phyloP scores from a whole-genome alignment of 345 rosid genomes.

The Lepidium aucheri region DNA sequence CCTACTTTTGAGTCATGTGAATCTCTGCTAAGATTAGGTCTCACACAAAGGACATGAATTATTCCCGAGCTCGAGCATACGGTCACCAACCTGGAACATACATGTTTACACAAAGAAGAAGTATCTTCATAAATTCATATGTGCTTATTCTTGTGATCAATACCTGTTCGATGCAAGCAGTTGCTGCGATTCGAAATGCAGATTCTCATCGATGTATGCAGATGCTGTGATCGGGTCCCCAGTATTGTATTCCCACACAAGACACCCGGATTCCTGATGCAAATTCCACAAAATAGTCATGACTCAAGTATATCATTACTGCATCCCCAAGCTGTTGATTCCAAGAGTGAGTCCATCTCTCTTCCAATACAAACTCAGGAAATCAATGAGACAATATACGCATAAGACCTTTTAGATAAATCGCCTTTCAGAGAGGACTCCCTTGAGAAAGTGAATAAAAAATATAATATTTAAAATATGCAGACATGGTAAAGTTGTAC shows the following conservation, averaged over 20 bases:
- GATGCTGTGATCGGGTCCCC: slow-evolving; percentile 81
- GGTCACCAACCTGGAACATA: slow-evolving; percentile 61
- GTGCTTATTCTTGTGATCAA: not conserved
- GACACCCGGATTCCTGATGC: slow-evolving; percentile 58
- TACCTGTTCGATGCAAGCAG: slow-evolving; percentile 50
- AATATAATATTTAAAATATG: not conserved
- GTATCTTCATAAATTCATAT: slow-evolving; percentile 3
- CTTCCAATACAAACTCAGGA: not conserved
- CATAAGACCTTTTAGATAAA: not conserved
- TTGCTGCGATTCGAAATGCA: slow-evolving; percentile 40
- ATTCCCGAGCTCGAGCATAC: slow-evolving; percentile 64
- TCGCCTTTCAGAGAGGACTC: not conserved
- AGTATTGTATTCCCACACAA: slow-evolving; percentile 59
- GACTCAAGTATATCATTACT: not conserved
- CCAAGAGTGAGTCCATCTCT: not conserved
- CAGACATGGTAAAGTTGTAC: not conserved
- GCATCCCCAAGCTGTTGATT: not conserved
- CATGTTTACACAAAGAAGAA: not conserved
- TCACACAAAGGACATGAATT: slow-evolving; percentile 45
- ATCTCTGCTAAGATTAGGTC: slow-evolving; percentile 14
- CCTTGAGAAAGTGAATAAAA: not conserved
- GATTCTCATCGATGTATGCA: slow-evolving; percentile 77
- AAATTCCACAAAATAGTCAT: slow-evolving; percentile 8
- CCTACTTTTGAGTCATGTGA: slow-evolving; percentile 31
- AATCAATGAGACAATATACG: not conserved